phyloP scores from a whole-genome alignment of 495 filamentous ascomycete genomes.

The Parathielavia appendiculata region DNA sequence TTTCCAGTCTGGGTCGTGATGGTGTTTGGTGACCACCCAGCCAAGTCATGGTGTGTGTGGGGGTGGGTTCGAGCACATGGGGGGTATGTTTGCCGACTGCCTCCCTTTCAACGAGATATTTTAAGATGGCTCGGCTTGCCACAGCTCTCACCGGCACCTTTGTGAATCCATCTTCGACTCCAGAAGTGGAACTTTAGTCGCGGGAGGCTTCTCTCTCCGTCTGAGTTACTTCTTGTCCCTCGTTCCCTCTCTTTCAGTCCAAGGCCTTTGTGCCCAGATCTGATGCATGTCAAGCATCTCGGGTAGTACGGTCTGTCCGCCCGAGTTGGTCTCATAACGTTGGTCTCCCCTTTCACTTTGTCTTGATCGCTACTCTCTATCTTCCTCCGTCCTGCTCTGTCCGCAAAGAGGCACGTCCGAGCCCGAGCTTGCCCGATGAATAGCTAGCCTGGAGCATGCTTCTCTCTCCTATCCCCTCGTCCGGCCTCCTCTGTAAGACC shows the following conservation, averaged over 20 bases:
- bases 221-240: slow-evolving; percentile 14
- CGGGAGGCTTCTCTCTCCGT: slow-evolving; percentile 19
- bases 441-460: slow-evolving; percentile 13
- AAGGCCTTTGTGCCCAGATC: slow-evolving; percentile 22
- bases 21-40: slow-evolving; percentile 1
- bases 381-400: slow-evolving; percentile 4
- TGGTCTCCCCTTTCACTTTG: slow-evolving; percentile 19
- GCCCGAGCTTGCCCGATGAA: slow-evolving; percentile 17
- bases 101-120: slow-evolving; percentile 18
- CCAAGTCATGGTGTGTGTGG: background rate
- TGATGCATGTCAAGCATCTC: slow-evolving; percentile 18
- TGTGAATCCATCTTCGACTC: slow-evolving; percentile 20
- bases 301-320: slow-evolving; percentile 20
- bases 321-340: slow-evolving; percentile 17
- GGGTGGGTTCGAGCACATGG: slow-evolving; percentile 22
- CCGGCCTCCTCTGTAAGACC: background rate
- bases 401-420: slow-evolving; percentile 3
- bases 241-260: slow-evolving; percentile 8
- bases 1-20: slow-evolving; percentile 1
- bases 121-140: slow-evolving; percentile 19
- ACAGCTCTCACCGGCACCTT: slow-evolving; percentile 15
- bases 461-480: slow-evolving; percentile 5
- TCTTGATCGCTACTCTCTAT: background rate
- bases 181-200: slow-evolving; percentile 19
- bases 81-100: slow-evolving; percentile 26